Conservation (phyloP, 148 eudicot species). For the Dysphania ambrosioides region DNA sequence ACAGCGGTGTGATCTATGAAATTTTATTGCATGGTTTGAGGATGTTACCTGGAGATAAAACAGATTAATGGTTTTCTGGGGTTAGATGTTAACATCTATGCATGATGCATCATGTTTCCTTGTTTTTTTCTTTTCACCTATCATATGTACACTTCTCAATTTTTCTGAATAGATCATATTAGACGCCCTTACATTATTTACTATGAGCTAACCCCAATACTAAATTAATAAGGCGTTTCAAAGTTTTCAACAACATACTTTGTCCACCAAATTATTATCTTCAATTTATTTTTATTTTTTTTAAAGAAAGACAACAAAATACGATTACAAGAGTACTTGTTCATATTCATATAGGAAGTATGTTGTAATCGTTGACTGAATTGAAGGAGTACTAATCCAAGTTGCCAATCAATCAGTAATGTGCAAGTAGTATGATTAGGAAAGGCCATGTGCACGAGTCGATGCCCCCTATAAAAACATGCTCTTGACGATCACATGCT, state of each 20-base stretch:
- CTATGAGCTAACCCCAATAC: too few relatives aligned
- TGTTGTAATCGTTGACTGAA: neutral
- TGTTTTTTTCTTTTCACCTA: too few relatives aligned
- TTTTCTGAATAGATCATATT: too few relatives aligned
- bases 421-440: neutral
- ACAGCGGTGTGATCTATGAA: neutral
- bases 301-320: too few relatives aligned
- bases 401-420: neutral
- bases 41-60: neutral
- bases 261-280: too few relatives aligned
- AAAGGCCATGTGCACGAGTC: neutral
- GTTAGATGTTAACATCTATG: neutral
- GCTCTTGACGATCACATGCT: neutral
- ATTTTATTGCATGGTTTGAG: neutral
- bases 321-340: neutral
- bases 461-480: neutral
- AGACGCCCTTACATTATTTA: too few relatives aligned
- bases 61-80: neutral
- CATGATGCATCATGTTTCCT: neutral
- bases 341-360: too few relatives aligned
- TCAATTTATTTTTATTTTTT: too few relatives aligned
- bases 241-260: too few relatives aligned
- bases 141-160: too few relatives aligned
- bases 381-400: neutral
- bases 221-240: too few relatives aligned